These are phyloP conservation scores for Phytophthora sp. DNA, from an alignment of 352 stramenopile genomes.

Conservation along the genomic window DNA sequence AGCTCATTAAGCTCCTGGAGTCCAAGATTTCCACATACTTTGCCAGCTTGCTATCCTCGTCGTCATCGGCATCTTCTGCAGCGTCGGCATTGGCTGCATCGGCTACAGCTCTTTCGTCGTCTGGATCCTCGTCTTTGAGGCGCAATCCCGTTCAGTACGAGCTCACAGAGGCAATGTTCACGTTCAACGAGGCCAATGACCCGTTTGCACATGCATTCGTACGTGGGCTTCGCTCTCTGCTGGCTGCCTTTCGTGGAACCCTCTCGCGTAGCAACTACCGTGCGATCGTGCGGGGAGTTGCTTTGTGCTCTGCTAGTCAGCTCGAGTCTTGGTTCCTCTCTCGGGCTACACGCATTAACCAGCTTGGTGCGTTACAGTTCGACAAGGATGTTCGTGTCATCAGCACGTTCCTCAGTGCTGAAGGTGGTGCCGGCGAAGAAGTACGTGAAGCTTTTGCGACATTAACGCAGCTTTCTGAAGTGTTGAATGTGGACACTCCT, in stretches of 20 bases:
- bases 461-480: slow-evolving; percentile 70
- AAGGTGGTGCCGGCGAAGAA: slow-evolving; percentile 52
- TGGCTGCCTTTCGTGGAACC: slow-evolving; percentile 54
- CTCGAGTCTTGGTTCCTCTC: slow-evolving; percentile 74
- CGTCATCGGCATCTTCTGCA: slow-evolving; percentile 41
- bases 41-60: slow-evolving; percentile 51
- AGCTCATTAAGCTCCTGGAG: slow-evolving; percentile 77
- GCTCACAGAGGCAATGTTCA: slow-evolving; percentile 87
- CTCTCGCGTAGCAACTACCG: slow-evolving; percentile 71
- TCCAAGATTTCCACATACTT: slow-evolving; percentile 69
- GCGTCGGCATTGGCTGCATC: slow-evolving; percentile 41
- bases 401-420: slow-evolving; percentile 59
- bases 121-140: slow-evolving; percentile 24
- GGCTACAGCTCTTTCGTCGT: slow-evolving; percentile 38
- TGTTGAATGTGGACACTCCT: slow-evolving; percentile 77
- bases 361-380: slow-evolving; percentile 85
- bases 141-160: slow-evolving; percentile 75
- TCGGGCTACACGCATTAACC: slow-evolving; percentile 67
- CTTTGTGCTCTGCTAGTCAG: slow-evolving; percentile 46
- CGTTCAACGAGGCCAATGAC: slow-evolving; percentile 88
- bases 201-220: slow-evolving; percentile 85
- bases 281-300: slow-evolving; percentile 57
- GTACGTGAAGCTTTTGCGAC: slow-evolving; percentile 61
- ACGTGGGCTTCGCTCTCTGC: slow-evolving; percentile 55
- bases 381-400: slow-evolving; percentile 88